A percentile compares a stretch with the other conserved stretches of the same genome.
Conservation (phyloP, 1,284 basidiomycete species). For the Dichomitus squalens region DNA sequence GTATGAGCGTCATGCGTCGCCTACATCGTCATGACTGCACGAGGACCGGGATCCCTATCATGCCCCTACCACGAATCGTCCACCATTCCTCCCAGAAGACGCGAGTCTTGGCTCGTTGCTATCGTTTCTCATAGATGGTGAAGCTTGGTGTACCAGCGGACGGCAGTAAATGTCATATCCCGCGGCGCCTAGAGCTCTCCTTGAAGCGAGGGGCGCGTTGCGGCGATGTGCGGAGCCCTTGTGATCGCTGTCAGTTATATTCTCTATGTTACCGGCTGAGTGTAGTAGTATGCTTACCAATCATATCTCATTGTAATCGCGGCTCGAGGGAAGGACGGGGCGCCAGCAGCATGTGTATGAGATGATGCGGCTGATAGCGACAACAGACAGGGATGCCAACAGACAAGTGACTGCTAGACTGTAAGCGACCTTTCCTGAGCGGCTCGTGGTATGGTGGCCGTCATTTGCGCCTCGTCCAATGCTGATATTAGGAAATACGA, state of each 20-base stretch:
- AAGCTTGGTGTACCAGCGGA: not conserved
- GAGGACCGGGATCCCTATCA: not conserved
- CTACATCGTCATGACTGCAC: not conserved
- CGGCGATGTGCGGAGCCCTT: not conserved
- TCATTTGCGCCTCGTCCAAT: not conserved
- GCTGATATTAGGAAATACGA: not conserved
- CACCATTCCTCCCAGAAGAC: not conserved
- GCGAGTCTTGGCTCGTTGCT: not conserved
- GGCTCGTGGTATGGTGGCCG: not conserved
- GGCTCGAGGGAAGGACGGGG: not conserved
- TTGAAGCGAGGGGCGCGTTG: not conserved
- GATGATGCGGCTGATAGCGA: not conserved
- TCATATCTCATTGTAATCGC: not conserved
- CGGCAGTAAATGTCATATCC: not conserved
- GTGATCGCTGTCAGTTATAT: not conserved
- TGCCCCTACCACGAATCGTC: not conserved
- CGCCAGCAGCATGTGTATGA: not conserved
- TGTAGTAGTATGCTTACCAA: constrained; percentile 12
- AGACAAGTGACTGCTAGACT: not conserved
- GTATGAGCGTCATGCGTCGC: not conserved
- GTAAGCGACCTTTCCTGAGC: not conserved
- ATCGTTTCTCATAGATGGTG: not conserved
- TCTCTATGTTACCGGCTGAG: too few relatives aligned
- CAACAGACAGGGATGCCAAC: not conserved
- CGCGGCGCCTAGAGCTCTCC: too few relatives aligned